These are phyloP conservation scores for Fusarium sp. DNA, from an alignment of 2,329 filamentous ascomycete species.

Conservation along the genomic window DNA sequence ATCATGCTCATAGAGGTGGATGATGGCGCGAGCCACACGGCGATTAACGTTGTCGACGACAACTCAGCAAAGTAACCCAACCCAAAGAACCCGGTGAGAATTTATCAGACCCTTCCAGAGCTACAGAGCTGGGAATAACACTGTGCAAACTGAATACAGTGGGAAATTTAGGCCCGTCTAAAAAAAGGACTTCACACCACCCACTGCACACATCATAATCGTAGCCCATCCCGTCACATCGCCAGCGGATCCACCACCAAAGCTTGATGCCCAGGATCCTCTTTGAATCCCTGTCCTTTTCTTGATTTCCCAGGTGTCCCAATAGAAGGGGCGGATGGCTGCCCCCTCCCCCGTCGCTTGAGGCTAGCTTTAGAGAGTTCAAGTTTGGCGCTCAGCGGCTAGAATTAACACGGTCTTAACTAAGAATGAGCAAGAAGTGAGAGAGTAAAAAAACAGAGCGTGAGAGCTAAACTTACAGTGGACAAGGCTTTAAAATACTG, in stretches of 20 bases:
- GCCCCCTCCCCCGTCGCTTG: slow-evolving; percentile 14
- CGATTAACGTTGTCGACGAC: slow-evolving; percentile 22
- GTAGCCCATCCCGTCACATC: slow-evolving; percentile 32
- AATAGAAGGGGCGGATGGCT: slow-evolving; percentile 19
- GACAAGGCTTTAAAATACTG: slow-evolving; percentile 10
- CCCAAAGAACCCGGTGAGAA: slow-evolving; percentile 37
- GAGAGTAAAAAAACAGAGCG: background rate
- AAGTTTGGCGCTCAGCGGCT: slow-evolving; percentile 3
- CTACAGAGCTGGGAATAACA: background rate
- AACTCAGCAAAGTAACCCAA: slow-evolving; percentile 41
- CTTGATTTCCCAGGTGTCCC: slow-evolving; percentile 16
- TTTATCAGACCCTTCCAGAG: slow-evolving; percentile 2
- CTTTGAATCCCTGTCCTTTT: slow-evolving; percentile 15
- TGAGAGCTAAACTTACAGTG: slow-evolving; percentile 14
- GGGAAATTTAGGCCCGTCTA: slow-evolving; percentile 11
- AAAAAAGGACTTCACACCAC: slow-evolving; percentile 38
- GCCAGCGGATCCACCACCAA: slow-evolving; percentile 34
- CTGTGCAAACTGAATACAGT: slow-evolving; percentile 20
- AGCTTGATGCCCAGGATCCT: slow-evolving; percentile 38
- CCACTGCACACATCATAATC: slow-evolving; percentile 19
- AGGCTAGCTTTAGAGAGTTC: slow-evolving; percentile 17
- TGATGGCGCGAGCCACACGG: slow-evolving; percentile 37
- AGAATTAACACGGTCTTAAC: slow-evolving; percentile 2
- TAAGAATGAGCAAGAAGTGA: slow-evolving; percentile 10
- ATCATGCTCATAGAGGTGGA: slow-evolving; percentile 38